Evolutionary conservation across 1,284 basidiomycete species (phyloP).

Genomic region (Xerocomus nothofagi): DNA sequence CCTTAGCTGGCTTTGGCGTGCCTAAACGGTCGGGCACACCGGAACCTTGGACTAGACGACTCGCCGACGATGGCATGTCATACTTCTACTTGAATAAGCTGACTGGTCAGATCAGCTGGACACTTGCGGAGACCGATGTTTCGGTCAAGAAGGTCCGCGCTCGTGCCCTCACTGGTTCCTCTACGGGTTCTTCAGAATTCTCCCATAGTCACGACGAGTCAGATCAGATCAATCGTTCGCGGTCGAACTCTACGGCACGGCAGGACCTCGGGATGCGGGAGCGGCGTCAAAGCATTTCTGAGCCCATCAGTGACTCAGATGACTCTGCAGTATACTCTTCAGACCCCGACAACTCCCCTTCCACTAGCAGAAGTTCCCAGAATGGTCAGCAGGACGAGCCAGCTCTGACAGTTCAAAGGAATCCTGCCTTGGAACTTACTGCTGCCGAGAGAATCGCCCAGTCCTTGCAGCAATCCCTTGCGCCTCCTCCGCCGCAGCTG

Average conservation of each 20-base stretch:
- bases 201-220: conserved; percentile 27
- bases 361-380: conserved; percentile 38
- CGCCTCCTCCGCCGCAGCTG: conserved; percentile 55
- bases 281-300: conserved; percentile 37
- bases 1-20: conserved; percentile 57
- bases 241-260: conserved; percentile 36
- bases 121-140: conserved; percentile 47
- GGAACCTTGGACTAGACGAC: conserved; percentile 75
- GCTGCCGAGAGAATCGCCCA: conserved; percentile 68
- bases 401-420: conserved; percentile 18
- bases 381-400: conserved; percentile 26
- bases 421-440: conserved; percentile 47
- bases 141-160: conserved; percentile 25
- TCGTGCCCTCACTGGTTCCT: conserved; percentile 36
- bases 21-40: conserved; percentile 60
- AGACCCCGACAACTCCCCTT: conserved; percentile 39
- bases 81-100: conserved; percentile 79
- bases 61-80: conserved; percentile 82
- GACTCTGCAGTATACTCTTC: conserved; percentile 72
- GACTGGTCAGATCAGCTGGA: conserved; percentile 71
- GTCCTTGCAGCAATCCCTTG: conserved; percentile 60
- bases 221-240: conserved; percentile 33
- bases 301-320: conserved; percentile 69
- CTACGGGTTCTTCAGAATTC: conserved; percentile 33
- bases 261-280: conserved; percentile 24